Percentiles rank a stretch among this genome's conserved stretches.
Conservation (phyloP, 169 alveolate species). For the Eimeria maxima region DNA sequence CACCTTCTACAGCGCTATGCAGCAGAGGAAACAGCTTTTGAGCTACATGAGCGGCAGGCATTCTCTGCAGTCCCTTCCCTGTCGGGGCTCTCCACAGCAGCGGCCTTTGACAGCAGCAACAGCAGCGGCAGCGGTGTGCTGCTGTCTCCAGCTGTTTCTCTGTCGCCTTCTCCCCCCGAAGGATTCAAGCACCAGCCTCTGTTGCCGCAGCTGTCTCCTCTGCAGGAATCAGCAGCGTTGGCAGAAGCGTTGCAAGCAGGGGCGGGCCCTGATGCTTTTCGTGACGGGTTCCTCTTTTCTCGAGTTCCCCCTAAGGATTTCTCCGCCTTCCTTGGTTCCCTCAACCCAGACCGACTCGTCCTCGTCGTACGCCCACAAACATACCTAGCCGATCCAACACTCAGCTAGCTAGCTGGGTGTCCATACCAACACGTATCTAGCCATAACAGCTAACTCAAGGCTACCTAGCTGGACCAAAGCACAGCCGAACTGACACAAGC, state of each 20-base stretch:
- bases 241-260: background rate
- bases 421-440: background rate
- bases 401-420: background rate
- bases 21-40: background rate
- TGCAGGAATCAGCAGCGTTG: background rate
- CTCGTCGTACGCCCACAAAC: background rate
- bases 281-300: background rate
- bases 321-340: background rate
- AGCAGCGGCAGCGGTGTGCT: background rate
- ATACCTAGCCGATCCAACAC: background rate
- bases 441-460: background rate
- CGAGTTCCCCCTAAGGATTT: background rate
- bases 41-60: background rate
- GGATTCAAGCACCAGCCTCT: background rate
- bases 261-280: background rate
- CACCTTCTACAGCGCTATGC: background rate
- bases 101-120: background rate
- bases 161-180: background rate
- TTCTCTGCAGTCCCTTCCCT: background rate
- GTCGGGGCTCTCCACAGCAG: background rate
- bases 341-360: background rate
- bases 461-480: too few relatives aligned
- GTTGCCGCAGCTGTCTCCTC: background rate
- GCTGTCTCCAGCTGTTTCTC: background rate
- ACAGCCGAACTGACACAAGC: too few relatives aligned